Conservation (phyloP, 257 asterid genomes). For the Scutellaria galericulata region DNA sequence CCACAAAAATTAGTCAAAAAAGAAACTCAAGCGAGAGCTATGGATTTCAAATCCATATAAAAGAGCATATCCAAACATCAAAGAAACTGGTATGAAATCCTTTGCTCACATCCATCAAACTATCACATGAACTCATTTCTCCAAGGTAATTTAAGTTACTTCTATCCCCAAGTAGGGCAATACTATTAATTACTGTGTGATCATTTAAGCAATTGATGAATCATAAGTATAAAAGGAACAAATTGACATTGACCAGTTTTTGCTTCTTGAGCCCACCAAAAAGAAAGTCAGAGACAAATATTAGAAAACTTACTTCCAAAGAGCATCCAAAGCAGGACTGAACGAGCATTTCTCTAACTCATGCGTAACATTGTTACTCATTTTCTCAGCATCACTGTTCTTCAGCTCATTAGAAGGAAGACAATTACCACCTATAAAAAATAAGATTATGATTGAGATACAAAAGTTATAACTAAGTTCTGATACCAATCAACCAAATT, state of each 20-base stretch:
- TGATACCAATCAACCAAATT: constrained; percentile 25
- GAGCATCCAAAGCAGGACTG: constrained; percentile 50
- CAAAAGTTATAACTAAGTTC: constrained; percentile 21
- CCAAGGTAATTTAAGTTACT: too few species aligned
- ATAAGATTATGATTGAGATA: constrained; percentile 13
- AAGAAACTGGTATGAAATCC: too few species aligned
- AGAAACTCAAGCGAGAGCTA: too few species aligned
- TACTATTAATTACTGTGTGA: neutral
- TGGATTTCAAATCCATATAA: too few species aligned
- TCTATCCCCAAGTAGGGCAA: neutral
- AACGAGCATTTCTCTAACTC: constrained; percentile 18
- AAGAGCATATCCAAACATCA: too few species aligned
- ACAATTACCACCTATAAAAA: constrained; percentile 44
- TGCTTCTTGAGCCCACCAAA: neutral
- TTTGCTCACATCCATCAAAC: neutral
- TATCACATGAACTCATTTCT: neutral
- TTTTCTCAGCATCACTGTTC: constrained; percentile 37
- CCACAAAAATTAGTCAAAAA: too few species aligned
- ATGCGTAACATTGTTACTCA: constrained; percentile 30
- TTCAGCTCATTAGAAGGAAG: constrained; percentile 28
- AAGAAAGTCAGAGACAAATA: constrained; percentile 9
- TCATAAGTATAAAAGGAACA: neutral
- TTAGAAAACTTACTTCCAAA: constrained; percentile 66
- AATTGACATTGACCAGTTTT: neutral
- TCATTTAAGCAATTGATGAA: neutral